Base-by-base conservation (phyloP, 2,329 filamentous ascomycete species). In the Camptophora hylomeconis region DNA sequence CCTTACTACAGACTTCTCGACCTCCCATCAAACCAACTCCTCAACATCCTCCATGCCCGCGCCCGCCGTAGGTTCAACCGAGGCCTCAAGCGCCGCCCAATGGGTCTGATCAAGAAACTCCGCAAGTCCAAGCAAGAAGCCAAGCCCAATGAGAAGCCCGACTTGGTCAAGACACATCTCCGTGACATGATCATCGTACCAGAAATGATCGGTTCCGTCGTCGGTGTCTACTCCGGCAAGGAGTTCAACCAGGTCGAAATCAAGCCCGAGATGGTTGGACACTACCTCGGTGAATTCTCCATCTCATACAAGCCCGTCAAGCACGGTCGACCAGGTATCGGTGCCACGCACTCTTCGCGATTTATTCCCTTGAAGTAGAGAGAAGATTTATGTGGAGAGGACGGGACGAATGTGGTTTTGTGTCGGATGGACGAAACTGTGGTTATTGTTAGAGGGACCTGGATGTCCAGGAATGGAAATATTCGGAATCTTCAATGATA, bases 361-460 rank as follows among this genome's bases (percentile, higher is more conserved):
- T 98, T 98, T 80, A 98, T 98, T 74, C 89, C 89, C 65, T 80
- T 98, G 65, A 98, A 98, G 75, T 95, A 94, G n/a, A n/a, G n/a
- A n/a, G n/a, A n/a, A n/a, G n/a, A n/a, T n/a, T n/a, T n/a, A n/a
- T n/a, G n/a, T n/a, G n/a, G n/a, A n/a, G n/a, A n/a, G n/a, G n/a
- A n/a, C n/a, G n/a, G n/a, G n/a, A n/a, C n/a, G n/a, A n/a, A n/a
- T n/a, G n/a, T n/a, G n/a, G n/a, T n/a, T n/a, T n/a, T n/a, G n/a
- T n/a, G n/a, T n/a, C n/a, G n/a, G n/a, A n/a, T n/a, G n/a, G n/a
- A n/a, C n/a, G n/a, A n/a, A n/a, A n/a, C n/a, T n/a, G n/a, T n/a
- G n/a, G n/a, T n/a, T n/a, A n/a, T n/a, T n/a, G n/a, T n/a, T n/a
- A n/a, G n/a, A n/a, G n/a, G n/a, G n/a, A n/a, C n/a, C n/a, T n/a